These are phyloP conservation scores for Pseudozyma pruni DNA, from an alignment of 1,284 basidiomycete species.

Conservation along the genomic window DNA sequence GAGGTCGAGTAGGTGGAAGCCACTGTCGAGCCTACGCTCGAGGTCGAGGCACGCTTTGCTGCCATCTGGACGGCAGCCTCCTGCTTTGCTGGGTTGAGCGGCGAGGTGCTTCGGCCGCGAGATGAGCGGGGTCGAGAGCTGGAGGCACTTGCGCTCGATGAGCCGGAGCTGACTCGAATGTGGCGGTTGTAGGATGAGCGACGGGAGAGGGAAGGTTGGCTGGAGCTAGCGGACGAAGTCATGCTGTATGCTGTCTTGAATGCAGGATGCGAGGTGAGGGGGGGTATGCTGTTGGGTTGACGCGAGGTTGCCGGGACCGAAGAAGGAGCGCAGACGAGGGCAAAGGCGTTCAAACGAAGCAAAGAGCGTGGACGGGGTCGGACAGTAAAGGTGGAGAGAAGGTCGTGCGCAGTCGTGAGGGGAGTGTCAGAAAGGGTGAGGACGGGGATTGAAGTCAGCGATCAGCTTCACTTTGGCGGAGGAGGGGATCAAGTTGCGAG, in stretches of 20 bases:
- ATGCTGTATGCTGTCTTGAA: constrained; percentile 18
- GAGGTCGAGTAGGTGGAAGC: constrained; percentile 33
- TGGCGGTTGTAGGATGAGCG: constrained; percentile 36
- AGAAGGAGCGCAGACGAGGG: constrained; percentile 8
- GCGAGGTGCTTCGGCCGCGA: constrained; percentile 38
- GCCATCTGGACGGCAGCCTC: constrained; percentile 45
- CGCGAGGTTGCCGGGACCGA: constrained; percentile 3
- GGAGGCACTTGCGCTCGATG: constrained; percentile 29
- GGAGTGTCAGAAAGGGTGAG: constrained; percentile 4
- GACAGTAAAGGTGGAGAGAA: neutral
- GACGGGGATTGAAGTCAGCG: constrained; percentile 15
- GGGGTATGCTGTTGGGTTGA: constrained; percentile 23
- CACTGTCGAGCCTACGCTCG: constrained; percentile 25
- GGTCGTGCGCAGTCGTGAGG: neutral
- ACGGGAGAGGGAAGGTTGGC: constrained; percentile 25
- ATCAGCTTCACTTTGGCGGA: constrained; percentile 1
- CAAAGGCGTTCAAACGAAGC: constrained; percentile 11
- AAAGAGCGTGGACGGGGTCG: constrained; percentile 25
- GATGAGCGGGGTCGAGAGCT: constrained; percentile 41
- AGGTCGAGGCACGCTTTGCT: constrained; percentile 41
- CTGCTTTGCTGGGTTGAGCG: constrained; percentile 36
- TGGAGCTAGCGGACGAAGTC: constrained; percentile 33
- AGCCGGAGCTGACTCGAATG: constrained; percentile 29
- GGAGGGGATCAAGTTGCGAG: constrained; percentile 2
- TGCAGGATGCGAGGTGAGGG: neutral